Base-by-base conservation (phyloP, 2,329 filamentous ascomycete species). In the Scytalidium sp. region DNA sequence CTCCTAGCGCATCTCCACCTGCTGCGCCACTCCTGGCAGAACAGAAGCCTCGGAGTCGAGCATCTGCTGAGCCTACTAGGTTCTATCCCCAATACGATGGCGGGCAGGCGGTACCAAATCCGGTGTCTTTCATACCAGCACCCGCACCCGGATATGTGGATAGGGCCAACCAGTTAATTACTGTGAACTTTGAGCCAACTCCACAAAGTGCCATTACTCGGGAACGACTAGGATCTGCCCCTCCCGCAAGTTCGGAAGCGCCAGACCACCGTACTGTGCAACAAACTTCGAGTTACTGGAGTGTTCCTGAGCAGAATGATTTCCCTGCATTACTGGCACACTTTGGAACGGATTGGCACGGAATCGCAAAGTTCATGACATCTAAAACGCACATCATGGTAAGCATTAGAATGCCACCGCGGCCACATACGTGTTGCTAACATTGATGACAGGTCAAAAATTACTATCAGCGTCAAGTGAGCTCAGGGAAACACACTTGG, bases 361-460 rank as follows among this genome's bases (percentile, higher is more conserved):
- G 80, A 3, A 93, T 93, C 67, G 86, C 89, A 39, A 76, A 76
- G 46, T 83, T 90, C 60, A 91, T 94, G 86, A 85, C 86, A 45
- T 90, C 88, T 3, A 93, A 93, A 70, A 93, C 89, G 17, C 80
- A 86, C 49, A 87, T 88, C n/a, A 94, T 94, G 89, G 89, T 88
- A 75, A 66, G 76, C 64, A 58, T 47, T 45, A 41, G 44, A 43
- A 41, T 48, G 56, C 63, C 60, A 60, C 56, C 61, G 59, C 66
- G 59, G 57, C 55, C 50, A 54, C 43, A 60, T 55, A 47, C 55
- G 53, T 60, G 57, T 61, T 53, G 56, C 63, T 65, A 64, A 66
- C 62, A 57, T 63, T 49, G 47, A 54, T 53, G 44, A 50, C 60
- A 85, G 82, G 83, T 87, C 20, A 85, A 86, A 60, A 88, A 88